Base-by-base conservation (phyloP, 768 basidiomycete species). In the Lactarius sanguifluus region DNA sequence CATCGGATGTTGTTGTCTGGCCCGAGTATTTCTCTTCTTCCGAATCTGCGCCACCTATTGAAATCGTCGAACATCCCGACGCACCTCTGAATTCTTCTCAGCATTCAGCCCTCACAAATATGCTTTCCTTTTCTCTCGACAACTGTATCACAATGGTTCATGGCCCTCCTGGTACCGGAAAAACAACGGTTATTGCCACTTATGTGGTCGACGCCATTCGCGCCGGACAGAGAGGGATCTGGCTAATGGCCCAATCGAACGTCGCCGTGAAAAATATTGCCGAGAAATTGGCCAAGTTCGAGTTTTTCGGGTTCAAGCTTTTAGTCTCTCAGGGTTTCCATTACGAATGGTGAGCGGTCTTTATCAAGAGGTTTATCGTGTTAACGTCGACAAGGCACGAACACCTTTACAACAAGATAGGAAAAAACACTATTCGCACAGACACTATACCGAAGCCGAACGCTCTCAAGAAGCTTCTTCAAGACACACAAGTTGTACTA, bases 191-290 rank as follows among this genome's bases (percentile, higher is more conserved):
- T 12, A 78, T 78, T 64, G 76, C 75, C 25, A 73, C 75, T 16
- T 76, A 65, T 72, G 76, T 77, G 4, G 43, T 68, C 3, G 75
- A 75, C 61, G 72, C 73, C 40, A 70, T 74, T 54, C 56, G 67
- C 25, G 76, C 74, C 59, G 72, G 70, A 5, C 41, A 50, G 5
- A 64, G 34, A 28, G 76, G 89, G 0, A 85, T 92, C 15, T 94
- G 91, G 89, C 83, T 94, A 5, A 79, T 92, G 72, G 90, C 92
- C 34, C 90, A 94, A 72, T 90, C 89, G 16, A 94, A 94, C 79
- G 85, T 94, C 58, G 92, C 91, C 56, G 92, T 94, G 25, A 93
- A 92, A 75, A 94, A 94, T 70, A 93, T 94, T 77, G 92, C 90
- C 61, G 89, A 91, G 72, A 91, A 92, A 77, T 77, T 94, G n/a